Base-by-base conservation (phyloP, 805 yeast species). In the Saturnispora besseyi region DNA sequence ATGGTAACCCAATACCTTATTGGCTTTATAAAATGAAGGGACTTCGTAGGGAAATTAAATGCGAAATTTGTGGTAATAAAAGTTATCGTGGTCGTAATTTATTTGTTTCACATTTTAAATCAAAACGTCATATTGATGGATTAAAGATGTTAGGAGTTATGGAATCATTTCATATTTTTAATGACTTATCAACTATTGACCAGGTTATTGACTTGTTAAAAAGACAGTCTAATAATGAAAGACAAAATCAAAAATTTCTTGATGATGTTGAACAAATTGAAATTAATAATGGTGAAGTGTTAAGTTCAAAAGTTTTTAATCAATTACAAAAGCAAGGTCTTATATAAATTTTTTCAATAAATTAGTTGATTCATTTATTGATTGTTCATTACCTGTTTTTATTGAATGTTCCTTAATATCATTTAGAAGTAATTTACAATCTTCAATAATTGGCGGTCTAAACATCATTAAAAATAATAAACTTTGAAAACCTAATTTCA, bases 1-100 rank as follows among this genome's bases (percentile, higher is more conserved):
- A 90, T 65, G 97, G 97, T 0, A 76, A 75, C 38, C 97, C 97
- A 0, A 87, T 93, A 29, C 99, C 99, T 1, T 79, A 74, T 49
- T 93, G 99, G 99, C 70, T 93, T 29, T 90, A 80, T 72, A 93
- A 90, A 64, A 70, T 90, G 42, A 89, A 88, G 59, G 99, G 99
- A 0, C 71, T 90, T 10, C 85, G 85, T 50, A 74, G 78, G 41
- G 78, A 76, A 47, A 87, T 79, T 57, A 59, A 66, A 1, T 93
- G 99, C 63, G 97, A 93, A 65, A 77, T 93, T 7, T 93, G 99
- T 62, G 95, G 95, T 5, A 81, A 86, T 58, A 63, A 67, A 31
- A 68, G 70, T 7, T 91, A 83, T 65, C 76, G 78, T 57, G 99
- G 99, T 1, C 73, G 95, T 8, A 71, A 74, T 45, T 73, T 75